A percentile compares a stretch with the other conserved stretches of the same genome.
Evolutionary conservation across 495 filamentous ascomycete species (phyloP).

Genomic region (Penicillium chermesinum): DNA sequence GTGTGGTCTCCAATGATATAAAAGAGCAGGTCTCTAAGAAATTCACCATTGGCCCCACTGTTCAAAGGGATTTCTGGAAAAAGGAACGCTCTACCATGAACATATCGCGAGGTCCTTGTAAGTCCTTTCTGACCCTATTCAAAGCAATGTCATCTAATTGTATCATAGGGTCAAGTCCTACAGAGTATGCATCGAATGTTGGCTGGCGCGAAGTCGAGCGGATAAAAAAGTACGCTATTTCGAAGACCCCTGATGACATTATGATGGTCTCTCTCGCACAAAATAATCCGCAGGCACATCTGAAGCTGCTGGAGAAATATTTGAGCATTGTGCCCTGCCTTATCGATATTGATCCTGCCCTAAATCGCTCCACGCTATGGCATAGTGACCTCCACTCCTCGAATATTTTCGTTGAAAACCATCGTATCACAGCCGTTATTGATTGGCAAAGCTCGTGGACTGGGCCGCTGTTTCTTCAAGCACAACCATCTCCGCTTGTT

Average conservation of each 20-base stretch:
- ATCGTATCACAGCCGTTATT: constrained; percentile 25
- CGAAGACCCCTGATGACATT: constrained; percentile 14
- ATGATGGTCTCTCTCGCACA: constrained; percentile 5
- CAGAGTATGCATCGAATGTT: constrained; percentile 18
- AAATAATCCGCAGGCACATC: background rate
- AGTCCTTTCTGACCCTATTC: background rate
- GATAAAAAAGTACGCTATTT: constrained; percentile 23
- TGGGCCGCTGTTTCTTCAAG: constrained; percentile 29
- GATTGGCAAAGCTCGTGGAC: constrained; percentile 34
- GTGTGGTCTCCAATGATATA: constrained; percentile 2
- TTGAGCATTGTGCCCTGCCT: constrained; percentile 13
- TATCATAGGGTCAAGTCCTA: constrained; percentile 15
- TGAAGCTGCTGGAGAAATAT: background rate
- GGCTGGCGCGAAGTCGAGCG: constrained; percentile 25
- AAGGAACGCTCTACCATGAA: constrained; percentile 22
- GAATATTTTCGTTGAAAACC: constrained; percentile 33
- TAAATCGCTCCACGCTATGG: constrained; percentile 25
- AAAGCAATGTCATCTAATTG: constrained; percentile 5
- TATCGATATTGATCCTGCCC: constrained; percentile 17
- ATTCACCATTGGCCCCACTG: constrained; percentile 29
- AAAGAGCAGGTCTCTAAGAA: constrained; percentile 12
- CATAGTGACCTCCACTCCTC: constrained; percentile 35
- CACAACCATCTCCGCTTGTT: constrained; percentile 21
- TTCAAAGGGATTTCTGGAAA: constrained; percentile 26
- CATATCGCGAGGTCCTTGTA: constrained; percentile 34